Percentiles rank a stretch among this genome's conserved stretches.
phyloP scores from a whole-genome alignment of 352 stramenopile genomes.

The Globisporangium barbulae region DNA sequence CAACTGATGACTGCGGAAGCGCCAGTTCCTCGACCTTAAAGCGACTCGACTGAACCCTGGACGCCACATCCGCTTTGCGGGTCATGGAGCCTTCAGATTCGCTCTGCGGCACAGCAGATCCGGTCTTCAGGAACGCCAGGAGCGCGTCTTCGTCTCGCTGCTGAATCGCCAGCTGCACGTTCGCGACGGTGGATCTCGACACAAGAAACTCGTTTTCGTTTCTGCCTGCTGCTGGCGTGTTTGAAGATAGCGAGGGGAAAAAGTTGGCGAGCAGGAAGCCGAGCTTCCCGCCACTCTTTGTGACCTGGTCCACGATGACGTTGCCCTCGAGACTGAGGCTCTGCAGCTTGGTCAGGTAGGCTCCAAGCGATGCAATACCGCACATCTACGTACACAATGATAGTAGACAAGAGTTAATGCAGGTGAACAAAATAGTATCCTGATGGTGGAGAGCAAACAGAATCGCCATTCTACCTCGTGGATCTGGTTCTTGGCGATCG shows the following conservation, averaged over 20 bases:
- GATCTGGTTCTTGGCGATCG: slow-evolving; percentile 61
- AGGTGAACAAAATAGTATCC: neutral
- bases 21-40: slow-evolving; percentile 23
- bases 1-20: neutral
- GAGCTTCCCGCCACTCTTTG: slow-evolving; percentile 31
- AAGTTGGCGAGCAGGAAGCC: slow-evolving; percentile 41
- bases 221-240: slow-evolving; percentile 4
- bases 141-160: slow-evolving; percentile 22
- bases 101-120: neutral
- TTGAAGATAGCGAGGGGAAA: slow-evolving; percentile 26
- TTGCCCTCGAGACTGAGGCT: slow-evolving; percentile 53
- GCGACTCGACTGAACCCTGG: slow-evolving; percentile 6
- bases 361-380: slow-evolving; percentile 38
- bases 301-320: slow-evolving; percentile 27
- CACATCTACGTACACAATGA: slow-evolving; percentile 28
- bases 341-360: slow-evolving; percentile 36
- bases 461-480: slow-evolving; percentile 31
- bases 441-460: no score
- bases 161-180: slow-evolving; percentile 23
- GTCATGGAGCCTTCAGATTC: neutral
- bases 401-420: neutral
- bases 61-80: slow-evolving; percentile 1
- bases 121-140: slow-evolving; percentile 22
- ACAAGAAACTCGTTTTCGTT: slow-evolving; percentile 16
- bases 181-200: slow-evolving; percentile 10